These are phyloP conservation scores for Moesziomyces globuligerus DNA, from an alignment of 1,284 basidiomycete genomes.

Conservation along the genomic window DNA sequence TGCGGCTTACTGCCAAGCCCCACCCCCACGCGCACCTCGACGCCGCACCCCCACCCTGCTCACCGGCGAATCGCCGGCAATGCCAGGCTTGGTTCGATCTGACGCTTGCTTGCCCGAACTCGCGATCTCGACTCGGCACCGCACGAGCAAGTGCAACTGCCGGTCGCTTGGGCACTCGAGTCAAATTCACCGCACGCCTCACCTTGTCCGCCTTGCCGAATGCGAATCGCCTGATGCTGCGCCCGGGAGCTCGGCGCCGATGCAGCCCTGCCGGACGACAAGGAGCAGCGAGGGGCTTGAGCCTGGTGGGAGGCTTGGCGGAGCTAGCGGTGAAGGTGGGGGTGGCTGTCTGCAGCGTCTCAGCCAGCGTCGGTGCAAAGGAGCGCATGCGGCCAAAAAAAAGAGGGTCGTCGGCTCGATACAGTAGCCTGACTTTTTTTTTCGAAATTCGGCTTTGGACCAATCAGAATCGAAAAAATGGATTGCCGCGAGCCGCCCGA, in stretches of 20 bases:
- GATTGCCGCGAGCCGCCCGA: slow-evolving; percentile 12
- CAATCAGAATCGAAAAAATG: slow-evolving; percentile 3
- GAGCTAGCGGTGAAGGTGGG: not conserved
- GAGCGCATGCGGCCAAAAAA: not conserved
- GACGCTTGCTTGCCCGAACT: too few species aligned
- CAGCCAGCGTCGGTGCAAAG: not conserved
- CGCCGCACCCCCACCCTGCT: too few species aligned
- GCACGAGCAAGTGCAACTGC: too few species aligned
- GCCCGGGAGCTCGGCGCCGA: not conserved
- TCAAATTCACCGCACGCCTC: slow-evolving; percentile 1
- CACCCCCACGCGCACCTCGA: too few species aligned
- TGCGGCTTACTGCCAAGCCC: too few species aligned
- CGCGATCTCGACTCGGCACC: too few species aligned
- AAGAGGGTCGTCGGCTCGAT: not conserved
- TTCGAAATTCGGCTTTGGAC: not conserved
- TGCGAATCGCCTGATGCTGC: slow-evolving; percentile 1
- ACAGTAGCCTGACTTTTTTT: not conserved
- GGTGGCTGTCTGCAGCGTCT: not conserved
- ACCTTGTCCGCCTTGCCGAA: slow-evolving; percentile 1
- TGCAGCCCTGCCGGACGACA: not conserved
- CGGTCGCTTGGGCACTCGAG: too few species aligned
- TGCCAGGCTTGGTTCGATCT: slow-evolving; percentile 9
- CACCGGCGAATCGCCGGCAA: not conserved
- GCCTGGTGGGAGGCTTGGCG: too few species aligned
- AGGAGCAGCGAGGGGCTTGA: not conserved